phyloP scores from a whole-genome alignment of 345 rosid species.

The Corymbia maculata region DNA sequence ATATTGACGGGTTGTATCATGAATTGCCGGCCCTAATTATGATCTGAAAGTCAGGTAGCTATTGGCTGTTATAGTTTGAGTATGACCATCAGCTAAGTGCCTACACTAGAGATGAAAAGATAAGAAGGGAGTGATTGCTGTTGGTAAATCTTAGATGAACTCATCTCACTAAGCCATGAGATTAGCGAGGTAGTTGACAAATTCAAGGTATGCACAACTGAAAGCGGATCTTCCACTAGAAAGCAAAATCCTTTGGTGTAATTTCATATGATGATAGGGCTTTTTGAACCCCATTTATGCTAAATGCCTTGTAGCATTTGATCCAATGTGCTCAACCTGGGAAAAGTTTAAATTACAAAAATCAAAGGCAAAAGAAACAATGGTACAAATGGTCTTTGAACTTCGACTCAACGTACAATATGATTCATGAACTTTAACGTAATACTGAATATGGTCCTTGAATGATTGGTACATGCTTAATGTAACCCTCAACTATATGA shows the following conservation, averaged over 20 bases:
- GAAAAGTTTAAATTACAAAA: neutral
- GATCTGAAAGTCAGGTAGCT: neutral
- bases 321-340: neutral
- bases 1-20: neutral
- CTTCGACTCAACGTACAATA: no score
- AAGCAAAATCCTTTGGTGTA: neutral
- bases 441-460: no score
- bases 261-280: neutral
- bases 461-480: no score
- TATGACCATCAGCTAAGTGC: neutral
- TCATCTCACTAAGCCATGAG: neutral
- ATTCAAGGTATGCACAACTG: neutral
- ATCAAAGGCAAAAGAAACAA: neutral
- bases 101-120: neutral
- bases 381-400: no score
- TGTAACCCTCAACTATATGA: no score
- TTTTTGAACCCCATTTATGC: neutral
- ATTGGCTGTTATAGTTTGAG: neutral
- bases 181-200: neutral
- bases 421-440: no score
- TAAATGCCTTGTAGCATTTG: neutral
- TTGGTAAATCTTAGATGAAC: neutral
- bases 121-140: neutral
- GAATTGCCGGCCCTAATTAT: neutral
- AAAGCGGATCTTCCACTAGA: neutral